Percentiles rank a stretch among this genome's conserved stretches.
Evolutionary conservation across 129 eudicot species (phyloP).

Genomic region (Tanacetum coccineum): DNA sequence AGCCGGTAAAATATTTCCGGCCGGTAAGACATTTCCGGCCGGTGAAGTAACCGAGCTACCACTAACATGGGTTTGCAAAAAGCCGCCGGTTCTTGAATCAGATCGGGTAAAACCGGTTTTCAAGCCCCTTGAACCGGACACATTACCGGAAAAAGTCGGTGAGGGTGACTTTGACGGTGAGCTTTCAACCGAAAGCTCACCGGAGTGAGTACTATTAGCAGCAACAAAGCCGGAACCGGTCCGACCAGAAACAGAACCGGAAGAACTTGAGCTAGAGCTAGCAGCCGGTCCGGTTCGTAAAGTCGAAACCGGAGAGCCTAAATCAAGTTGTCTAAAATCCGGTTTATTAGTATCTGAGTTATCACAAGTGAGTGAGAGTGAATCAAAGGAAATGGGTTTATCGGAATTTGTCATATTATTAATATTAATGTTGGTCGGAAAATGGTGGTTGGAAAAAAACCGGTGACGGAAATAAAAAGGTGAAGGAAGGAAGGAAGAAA

Average conservation of each 20-base stretch:
- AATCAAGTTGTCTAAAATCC: conserved; percentile 76
- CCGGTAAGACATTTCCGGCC: conserved; percentile 50
- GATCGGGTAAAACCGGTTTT: conserved; percentile 52
- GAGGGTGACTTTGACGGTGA: conserved; percentile 11
- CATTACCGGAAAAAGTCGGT: conserved; percentile 39
- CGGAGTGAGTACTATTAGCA: conserved; percentile 47
- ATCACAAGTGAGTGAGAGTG: conserved; percentile 27
- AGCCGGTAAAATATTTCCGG: conserved; percentile 73
- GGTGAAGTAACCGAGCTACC: conserved; percentile 56
- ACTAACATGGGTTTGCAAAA: too few relatives aligned
- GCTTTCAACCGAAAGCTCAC: conserved; percentile 75
- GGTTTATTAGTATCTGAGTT: conserved; percentile 51
- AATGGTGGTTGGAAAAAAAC: conserved; percentile 17
- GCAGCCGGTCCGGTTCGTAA: conserved; percentile 36
- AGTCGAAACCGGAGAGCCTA: conserved; percentile 85
- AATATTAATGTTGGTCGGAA: conserved; percentile 9
- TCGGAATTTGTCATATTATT: conserved; percentile 25
- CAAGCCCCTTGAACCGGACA: conserved; percentile 12
- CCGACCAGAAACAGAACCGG: conserved; percentile 83
- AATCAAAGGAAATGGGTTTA: conserved; percentile 21
- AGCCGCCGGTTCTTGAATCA: conserved; percentile 33
- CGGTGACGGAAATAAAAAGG: conserved; percentile 24
- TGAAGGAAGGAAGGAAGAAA: conserved; percentile 10
- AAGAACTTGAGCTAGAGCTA: conserved; percentile 65
- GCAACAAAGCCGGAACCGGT: conserved; percentile 17